Evolutionary conservation across 345 rosid genomes (phyloP).

Genomic region (Euphorbia peplus): DNA sequence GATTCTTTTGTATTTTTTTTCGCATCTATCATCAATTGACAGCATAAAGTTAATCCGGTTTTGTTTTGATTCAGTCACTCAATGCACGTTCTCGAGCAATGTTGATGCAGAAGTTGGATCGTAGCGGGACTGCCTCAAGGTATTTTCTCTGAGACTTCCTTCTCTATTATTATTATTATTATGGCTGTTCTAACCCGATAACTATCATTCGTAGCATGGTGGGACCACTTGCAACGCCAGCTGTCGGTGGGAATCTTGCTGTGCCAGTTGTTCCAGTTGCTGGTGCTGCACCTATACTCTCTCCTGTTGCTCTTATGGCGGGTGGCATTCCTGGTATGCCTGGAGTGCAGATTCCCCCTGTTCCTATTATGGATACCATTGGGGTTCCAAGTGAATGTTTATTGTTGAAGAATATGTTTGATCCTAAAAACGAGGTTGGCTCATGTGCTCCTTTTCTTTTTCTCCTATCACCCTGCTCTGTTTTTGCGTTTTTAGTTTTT

Average conservation of each 20-base stretch:
- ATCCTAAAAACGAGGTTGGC: slow-evolving; percentile 70
- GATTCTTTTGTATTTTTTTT: slow-evolving; percentile 2
- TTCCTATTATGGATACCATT: slow-evolving; percentile 50
- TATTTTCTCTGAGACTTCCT: slow-evolving; percentile 21
- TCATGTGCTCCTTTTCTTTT: neutral
- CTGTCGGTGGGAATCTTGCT: slow-evolving; percentile 39
- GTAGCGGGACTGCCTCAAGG: slow-evolving; percentile 82
- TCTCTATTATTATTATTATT: neutral
- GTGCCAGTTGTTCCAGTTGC: slow-evolving; percentile 39
- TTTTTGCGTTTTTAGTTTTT: neutral
- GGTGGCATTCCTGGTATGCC: slow-evolving; percentile 47
- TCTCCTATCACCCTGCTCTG: neutral
- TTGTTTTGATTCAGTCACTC: slow-evolving; percentile 54
- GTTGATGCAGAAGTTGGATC: slow-evolving; percentile 93
- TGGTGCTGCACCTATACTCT: slow-evolving; percentile 40
- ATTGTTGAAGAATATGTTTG: slow-evolving; percentile 90
- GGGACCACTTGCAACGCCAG: slow-evolving; percentile 34
- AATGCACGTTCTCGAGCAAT: slow-evolving; percentile 86
- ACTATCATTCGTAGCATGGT: slow-evolving; percentile 30
- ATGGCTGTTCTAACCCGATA: slow-evolving; percentile 6
- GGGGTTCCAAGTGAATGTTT: slow-evolving; percentile 82
- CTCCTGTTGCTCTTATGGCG: slow-evolving; percentile 48
- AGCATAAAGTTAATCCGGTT: slow-evolving; percentile 4
- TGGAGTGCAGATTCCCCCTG: slow-evolving; percentile 48
- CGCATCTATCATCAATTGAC: neutral